phyloP scores from a whole-genome alignment of 176 grass and related monocot genomes.

The Oryza glumipatula region DNA sequence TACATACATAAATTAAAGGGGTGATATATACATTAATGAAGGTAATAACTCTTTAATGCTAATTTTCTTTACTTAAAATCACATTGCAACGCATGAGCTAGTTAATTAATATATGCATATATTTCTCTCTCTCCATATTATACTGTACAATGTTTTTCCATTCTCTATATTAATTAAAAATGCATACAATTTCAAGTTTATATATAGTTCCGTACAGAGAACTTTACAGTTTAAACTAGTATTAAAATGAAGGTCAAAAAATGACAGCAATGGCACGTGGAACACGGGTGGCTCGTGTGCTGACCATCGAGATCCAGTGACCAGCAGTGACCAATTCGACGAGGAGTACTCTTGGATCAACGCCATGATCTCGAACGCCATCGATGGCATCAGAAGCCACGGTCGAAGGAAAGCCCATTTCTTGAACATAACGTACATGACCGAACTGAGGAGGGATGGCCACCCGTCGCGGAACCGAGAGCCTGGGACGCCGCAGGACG shows the following conservation, averaged over 20 bases:
- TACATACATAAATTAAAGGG: too few species aligned
- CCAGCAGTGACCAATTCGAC: neutral
- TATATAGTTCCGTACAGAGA: neutral
- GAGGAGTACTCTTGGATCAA: constrained; percentile 50
- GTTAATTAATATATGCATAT: too few species aligned
- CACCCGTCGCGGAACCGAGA: constrained; percentile 44
- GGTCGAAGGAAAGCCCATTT: constrained; percentile 13
- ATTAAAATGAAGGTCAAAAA: neutral
- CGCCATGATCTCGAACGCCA: constrained; percentile 5
- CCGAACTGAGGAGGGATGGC: constrained; percentile 44
- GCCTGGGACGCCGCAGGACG: constrained; percentile 31
- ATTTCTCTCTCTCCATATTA: too few species aligned
- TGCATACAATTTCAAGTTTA: too few species aligned
- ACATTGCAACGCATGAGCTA: too few species aligned
- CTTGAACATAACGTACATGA: constrained; percentile 52
- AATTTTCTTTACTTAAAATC: too few species aligned
- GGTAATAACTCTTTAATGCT: too few species aligned
- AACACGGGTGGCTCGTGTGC: constrained; percentile 36
- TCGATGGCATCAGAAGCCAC: neutral
- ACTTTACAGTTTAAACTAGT: neutral
- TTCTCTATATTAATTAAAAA: too few species aligned
- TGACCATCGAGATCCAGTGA: neutral
- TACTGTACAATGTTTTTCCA: too few species aligned
- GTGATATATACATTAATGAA: too few species aligned
- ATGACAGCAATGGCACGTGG: constrained; percentile 49